Percentiles rank a stretch among this genome's conserved stretches.
phyloP scores from a whole-genome alignment of 2,329 filamentous ascomycete species.

The Cordyceps fumosorosea region DNA sequence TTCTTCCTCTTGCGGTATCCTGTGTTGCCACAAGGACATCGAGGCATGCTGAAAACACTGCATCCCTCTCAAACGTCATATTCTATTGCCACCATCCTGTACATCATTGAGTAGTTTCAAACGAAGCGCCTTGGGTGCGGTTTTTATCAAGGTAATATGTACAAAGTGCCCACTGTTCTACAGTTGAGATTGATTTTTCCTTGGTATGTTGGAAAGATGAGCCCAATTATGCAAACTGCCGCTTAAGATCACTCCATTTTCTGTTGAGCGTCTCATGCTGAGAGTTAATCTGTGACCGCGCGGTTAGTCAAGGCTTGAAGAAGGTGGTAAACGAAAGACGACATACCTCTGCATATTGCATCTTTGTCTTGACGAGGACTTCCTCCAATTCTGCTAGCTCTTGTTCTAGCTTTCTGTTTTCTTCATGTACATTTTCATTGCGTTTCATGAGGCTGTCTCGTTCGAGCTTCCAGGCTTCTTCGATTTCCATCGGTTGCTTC shows the following conservation, averaged over 20 bases:
- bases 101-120: not conserved
- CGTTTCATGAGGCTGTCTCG: conserved; percentile 89
- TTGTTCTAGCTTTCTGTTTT: conserved; percentile 83
- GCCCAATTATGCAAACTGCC: conserved; percentile 41
- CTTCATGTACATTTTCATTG: conserved; percentile 88
- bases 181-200: not conserved
- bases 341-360: conserved; percentile 88
- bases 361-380: conserved; percentile 85
- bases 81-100: not conserved
- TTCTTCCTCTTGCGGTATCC: not conserved
- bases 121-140: not conserved
- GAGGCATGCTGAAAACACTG: not conserved
- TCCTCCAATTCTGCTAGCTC: conserved; percentile 89
- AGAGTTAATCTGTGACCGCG: conserved; percentile 55
- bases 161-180: conserved; percentile 1
- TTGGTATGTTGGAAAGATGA: not conserved
- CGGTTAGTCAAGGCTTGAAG: not conserved
- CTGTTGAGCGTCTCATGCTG: conserved; percentile 65
- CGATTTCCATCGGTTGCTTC: conserved; percentile 81
- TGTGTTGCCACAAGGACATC: not conserved
- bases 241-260: conserved; percentile 70
- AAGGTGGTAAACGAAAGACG: conserved; percentile 17
- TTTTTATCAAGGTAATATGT: conserved; percentile 8
- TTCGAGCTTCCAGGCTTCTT: conserved; percentile 72
- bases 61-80: not conserved